A percentile compares a stretch with the other conserved stretches of the same genome.
Evolutionary conservation across 1,284 basidiomycete genomes (phyloP).

Genomic region (Malassezia vespertilionis): DNA sequence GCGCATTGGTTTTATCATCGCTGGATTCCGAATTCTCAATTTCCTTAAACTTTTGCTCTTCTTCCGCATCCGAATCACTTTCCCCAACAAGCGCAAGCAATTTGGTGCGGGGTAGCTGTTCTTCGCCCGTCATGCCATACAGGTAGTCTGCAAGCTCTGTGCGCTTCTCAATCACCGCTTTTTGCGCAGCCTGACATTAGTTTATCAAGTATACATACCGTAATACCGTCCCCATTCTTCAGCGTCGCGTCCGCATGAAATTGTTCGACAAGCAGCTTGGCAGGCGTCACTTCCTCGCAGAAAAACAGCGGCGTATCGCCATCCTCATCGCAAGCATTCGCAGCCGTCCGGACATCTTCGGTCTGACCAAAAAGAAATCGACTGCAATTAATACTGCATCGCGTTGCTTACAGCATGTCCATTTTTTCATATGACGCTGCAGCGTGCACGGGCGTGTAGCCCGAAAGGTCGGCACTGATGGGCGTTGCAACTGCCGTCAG

Average conservation of each 20-base stretch:
- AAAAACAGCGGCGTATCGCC: conserved; percentile 45
- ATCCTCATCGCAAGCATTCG: conserved; percentile 34
- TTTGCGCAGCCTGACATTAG: conserved; percentile 21
- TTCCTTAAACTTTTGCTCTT: conserved; percentile 15
- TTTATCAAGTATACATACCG: conserved; percentile 12
- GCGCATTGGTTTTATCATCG: conserved; percentile 15
- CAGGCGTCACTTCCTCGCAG: conserved; percentile 31
- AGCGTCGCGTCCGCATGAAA: conserved; percentile 31
- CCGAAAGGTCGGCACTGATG: conserved; percentile 27
- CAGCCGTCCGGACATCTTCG: conserved; percentile 18
- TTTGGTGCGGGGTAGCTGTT: not conserved
- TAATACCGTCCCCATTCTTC: conserved; percentile 32
- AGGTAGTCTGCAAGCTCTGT: conserved; percentile 32
- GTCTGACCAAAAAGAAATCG: conserved; percentile 25
- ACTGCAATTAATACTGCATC: not conserved
- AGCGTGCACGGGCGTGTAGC: conserved; percentile 44
- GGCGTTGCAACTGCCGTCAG: conserved; percentile 20
- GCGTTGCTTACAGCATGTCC: conserved; percentile 32
- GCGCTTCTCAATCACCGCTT: conserved; percentile 31
- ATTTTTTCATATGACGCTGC: conserved; percentile 41
- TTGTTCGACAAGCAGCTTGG: conserved; percentile 35
- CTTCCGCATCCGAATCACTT: conserved; percentile 17
- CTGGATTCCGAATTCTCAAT: conserved; percentile 12
- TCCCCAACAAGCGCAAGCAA: conserved; percentile 9
- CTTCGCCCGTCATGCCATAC: conserved; percentile 27